These are phyloP conservation scores for Cyanidium caldarium DNA, from an alignment of 23 red algal genomes.

Conservation along the genomic window DNA sequence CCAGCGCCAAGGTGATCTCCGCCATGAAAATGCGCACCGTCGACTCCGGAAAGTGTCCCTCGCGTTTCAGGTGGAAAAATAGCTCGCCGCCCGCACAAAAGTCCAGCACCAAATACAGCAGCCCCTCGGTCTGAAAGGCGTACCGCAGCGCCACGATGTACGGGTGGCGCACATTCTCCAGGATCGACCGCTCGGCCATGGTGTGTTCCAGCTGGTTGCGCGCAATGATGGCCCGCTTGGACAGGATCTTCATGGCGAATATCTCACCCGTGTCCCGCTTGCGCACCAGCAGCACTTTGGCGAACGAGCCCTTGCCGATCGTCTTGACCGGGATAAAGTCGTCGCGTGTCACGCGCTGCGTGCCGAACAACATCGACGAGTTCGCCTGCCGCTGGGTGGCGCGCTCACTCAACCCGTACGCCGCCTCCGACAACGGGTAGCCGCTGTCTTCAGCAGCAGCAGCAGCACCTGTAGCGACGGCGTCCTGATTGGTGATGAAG, in stretches of 20 bases:
- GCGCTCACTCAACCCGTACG: neutral
- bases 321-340: conserved; percentile 6
- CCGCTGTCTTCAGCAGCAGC: too few relatives aligned
- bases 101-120: conserved; percentile 79
- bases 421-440: neutral
- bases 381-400: neutral
- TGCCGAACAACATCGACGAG: neutral
- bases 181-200: conserved; percentile 68
- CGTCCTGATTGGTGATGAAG: too few relatives aligned
- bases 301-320: neutral
- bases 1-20: conserved; percentile 60
- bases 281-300: conserved; percentile 13
- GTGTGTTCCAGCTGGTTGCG: conserved; percentile 28
- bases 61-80: conserved; percentile 48
- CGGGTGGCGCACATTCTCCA: conserved; percentile 78
- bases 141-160: conserved; percentile 68
- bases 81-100: conserved; percentile 77
- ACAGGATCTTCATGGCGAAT: conserved; percentile 17
- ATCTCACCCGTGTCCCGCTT: conserved; percentile 6
- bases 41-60: conserved; percentile 37
- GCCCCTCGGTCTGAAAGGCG: conserved; percentile 71
- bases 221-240: conserved; percentile 4
- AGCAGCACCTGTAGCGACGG: too few relatives aligned
- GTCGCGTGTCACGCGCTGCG: neutral
- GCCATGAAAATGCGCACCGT: conserved; percentile 41